phyloP scores from a whole-genome alignment of 2,329 filamentous ascomycete genomes.

The Tympanopsis confertula region DNA sequence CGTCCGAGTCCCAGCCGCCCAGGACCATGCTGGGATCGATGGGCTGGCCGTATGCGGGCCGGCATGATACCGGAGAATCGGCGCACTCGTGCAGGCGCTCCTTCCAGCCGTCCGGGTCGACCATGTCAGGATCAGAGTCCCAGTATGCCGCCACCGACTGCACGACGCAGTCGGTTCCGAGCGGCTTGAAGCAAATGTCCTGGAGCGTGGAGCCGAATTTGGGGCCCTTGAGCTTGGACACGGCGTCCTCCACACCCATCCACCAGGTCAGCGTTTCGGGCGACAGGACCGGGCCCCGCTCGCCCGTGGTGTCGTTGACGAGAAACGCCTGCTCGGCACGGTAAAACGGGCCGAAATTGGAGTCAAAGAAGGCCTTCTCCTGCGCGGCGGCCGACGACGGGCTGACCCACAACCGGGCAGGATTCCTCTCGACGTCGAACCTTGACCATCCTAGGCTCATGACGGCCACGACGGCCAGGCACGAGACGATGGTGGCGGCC shows the following conservation, averaged over 20 bases:
- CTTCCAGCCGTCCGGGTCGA: constrained; percentile 60
- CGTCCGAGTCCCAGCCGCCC: constrained; percentile 63
- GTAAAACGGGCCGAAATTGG: constrained; percentile 90
- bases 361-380: constrained; percentile 89
- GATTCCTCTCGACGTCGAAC: constrained; percentile 83
- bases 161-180: constrained; percentile 77
- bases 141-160: constrained; percentile 91
- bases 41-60: constrained; percentile 81
- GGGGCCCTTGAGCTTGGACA: constrained; percentile 60
- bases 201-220: constrained; percentile 59
- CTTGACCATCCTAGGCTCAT: constrained; percentile 79
- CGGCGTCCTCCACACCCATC: constrained; percentile 75
- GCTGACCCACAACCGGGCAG: constrained; percentile 91
- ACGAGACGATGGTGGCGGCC: constrained; percentile 65
- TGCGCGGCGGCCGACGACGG: constrained; percentile 80
- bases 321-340: constrained; percentile 87
- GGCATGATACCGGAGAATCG: constrained; percentile 69
- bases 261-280: constrained; percentile 89
- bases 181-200: constrained; percentile 90
- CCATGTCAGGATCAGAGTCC: constrained; percentile 48
- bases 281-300: constrained; percentile 59
- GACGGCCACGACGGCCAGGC: constrained; percentile 63
- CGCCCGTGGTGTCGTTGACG: constrained; percentile 68
- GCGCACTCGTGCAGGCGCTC: constrained; percentile 63
- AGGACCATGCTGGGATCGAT: constrained; percentile 76